Evolutionary conservation across 305 asterid genomes (phyloP), one percentile per base, ranked within the genome.

Genomic region (Ruellia speciosa): DNA sequence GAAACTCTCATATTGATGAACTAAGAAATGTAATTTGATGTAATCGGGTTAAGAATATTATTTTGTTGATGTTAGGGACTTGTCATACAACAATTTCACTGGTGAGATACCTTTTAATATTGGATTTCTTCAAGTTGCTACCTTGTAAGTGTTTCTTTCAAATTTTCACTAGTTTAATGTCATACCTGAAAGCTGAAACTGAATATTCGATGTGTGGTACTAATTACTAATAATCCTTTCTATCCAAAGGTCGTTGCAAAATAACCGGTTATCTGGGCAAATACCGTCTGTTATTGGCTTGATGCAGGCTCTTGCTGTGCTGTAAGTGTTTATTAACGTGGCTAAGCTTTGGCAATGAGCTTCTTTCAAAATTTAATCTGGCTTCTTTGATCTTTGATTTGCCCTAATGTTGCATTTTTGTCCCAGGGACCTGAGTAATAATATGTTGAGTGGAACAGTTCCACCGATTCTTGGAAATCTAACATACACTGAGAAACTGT

Each of bases 301-400:
- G 69, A 93, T 93, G 99, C 99, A 93, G 76, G 99, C 99, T 37
- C 94, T 93, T 66, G 99, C 99, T 13, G 99, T 93, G 56, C 18
- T 93, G 99, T 93, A 81, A 82, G 97, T 52, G 51, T 7, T 58
- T 33, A 4, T 3, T 11, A 24, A 4, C 31, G 31, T 24, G 31
- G 31, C 31, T 24, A 1, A 10, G 28, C 10, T 1, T 9, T 37
- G 33, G 4, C 24, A 24, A 24, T 24, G n/a, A 24, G 13, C 12
- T 8, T 56, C 9, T 8, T 58, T 11, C 52, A 3, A 6, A 6
- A 15, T 4, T 3, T 12, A 14, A 13, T 17, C 6, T 14, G 5
- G 6, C 4, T 9, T 13, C 14, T 37, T 4, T 43, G 11, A 13
- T 46, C 17, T 18, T 58, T 10, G 9, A 51, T 28, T 1, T 53